These are phyloP conservation scores for Acacia pycnantha DNA, from an alignment of 331 rosid genomes.

Conservation along the genomic window DNA sequence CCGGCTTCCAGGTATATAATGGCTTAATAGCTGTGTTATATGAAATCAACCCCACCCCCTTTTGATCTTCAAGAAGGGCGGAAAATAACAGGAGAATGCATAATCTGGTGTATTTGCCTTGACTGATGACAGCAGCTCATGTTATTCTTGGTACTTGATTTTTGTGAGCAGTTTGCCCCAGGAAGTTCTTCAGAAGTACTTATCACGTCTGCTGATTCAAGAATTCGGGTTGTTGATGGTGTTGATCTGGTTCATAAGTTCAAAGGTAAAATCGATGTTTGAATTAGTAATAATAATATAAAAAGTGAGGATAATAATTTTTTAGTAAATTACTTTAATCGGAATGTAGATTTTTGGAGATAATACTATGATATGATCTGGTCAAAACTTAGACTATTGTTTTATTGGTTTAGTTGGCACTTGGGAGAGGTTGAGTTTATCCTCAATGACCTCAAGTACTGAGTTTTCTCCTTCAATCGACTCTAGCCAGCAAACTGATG, in stretches of 20 bases:
- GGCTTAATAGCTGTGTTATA: constrained; percentile 2
- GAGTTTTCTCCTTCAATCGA: neutral
- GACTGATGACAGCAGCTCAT: constrained; percentile 2
- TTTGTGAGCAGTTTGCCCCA: constrained; percentile 74
- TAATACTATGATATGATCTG: neutral
- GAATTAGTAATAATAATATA: neutral
- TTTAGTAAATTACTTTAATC: neutral
- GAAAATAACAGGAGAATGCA: neutral
- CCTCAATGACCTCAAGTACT: neutral
- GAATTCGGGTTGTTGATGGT: constrained; percentile 79
- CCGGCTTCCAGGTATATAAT: constrained; percentile 82
- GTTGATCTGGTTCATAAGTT: constrained; percentile 72
- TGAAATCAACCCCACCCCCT: neutral
- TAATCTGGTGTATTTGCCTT: constrained; percentile 1
- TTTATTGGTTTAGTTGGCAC: neutral
- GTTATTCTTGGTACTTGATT: constrained; percentile 6
- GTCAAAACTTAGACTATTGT: neutral
- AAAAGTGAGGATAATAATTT: neutral
- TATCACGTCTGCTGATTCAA: constrained; percentile 85
- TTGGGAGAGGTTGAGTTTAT: neutral
- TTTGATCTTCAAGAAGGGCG: neutral
- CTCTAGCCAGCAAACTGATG: neutral
- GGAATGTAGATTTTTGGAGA: neutral
- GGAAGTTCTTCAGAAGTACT: constrained; percentile 86
- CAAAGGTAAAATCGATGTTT: constrained; percentile 55